A percentile compares a stretch with the other conserved stretches of the same genome.
phyloP scores from a whole-genome alignment of 768 basidiomycete species.

The Tephrocybe sp. region DNA sequence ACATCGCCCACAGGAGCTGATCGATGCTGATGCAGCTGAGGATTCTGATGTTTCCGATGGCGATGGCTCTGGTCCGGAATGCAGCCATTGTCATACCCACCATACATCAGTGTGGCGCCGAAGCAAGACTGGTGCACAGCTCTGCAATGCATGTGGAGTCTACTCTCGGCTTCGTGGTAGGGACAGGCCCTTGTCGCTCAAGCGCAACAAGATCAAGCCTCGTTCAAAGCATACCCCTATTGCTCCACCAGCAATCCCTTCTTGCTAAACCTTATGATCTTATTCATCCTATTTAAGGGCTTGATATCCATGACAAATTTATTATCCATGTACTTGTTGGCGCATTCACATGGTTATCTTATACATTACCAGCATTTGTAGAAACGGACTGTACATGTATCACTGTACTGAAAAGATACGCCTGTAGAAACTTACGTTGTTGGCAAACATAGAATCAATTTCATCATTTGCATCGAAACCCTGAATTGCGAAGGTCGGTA shows the following conservation, averaged over 20 bases:
- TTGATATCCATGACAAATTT: too few relatives aligned
- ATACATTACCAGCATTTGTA: neutral
- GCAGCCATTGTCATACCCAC: conserved; percentile 48
- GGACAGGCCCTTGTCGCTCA: conserved; percentile 43
- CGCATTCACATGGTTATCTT: neutral
- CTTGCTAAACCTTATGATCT: neutral
- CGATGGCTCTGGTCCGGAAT: conserved; percentile 42
- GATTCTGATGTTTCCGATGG: conserved; percentile 38
- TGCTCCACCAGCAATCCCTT: conserved; percentile 1
- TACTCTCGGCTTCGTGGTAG: conserved; percentile 45
- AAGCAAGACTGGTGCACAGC: conserved; percentile 46
- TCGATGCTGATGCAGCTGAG: conserved; percentile 44
- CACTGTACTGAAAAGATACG: neutral
- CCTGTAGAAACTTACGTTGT: neutral
- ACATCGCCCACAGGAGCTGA: conserved; percentile 46
- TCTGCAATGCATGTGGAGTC: conserved; percentile 52
- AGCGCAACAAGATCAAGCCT: conserved; percentile 46
- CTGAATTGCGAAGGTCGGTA: neutral
- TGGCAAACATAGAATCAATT: neutral
- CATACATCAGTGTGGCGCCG: conserved; percentile 50
- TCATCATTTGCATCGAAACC: too few relatives aligned
- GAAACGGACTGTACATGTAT: neutral
- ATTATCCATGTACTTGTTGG: neutral
- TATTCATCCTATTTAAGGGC: neutral
- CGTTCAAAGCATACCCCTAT: conserved; percentile 41